Evolutionary conservation across 2,329 filamentous ascomycete species (phyloP).

Genomic region (Penicillium sp.): DNA sequence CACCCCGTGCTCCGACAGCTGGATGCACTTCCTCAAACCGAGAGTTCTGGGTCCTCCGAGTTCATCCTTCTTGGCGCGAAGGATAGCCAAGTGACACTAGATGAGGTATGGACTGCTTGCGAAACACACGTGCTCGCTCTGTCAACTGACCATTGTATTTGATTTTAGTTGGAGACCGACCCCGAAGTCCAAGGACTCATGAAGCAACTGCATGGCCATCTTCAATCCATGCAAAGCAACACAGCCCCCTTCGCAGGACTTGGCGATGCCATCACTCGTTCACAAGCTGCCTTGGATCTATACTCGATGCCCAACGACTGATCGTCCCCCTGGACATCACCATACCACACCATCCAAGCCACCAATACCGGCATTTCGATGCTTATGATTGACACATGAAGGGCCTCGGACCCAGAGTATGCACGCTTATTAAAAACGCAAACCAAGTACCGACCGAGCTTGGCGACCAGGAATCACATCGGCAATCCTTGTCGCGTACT

Average conservation of each 20-base stretch:
- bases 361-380: constrained; percentile 11
- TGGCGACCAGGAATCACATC: neutral
- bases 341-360: neutral
- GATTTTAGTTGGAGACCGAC: constrained; percentile 38
- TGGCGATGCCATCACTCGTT: constrained; percentile 39
- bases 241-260: constrained; percentile 39
- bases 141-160: constrained; percentile 11
- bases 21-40: constrained; percentile 22
- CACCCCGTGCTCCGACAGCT: constrained; percentile 43
- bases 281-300: constrained; percentile 38
- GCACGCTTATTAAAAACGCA: neutral
- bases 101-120: constrained; percentile 31
- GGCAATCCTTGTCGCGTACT: constrained; percentile 10
- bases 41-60: constrained; percentile 22
- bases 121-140: neutral
- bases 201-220: constrained; percentile 44
- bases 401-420: constrained; percentile 17
- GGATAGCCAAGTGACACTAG: constrained; percentile 29
- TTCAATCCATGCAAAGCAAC: constrained; percentile 48
- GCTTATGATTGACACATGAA: constrained; percentile 29
- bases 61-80: constrained; percentile 31
- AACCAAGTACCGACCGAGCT: neutral
- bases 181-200: constrained; percentile 38
- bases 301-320: constrained; percentile 35
- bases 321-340: constrained; percentile 6